phyloP scores from a whole-genome alignment of 441 rosid species.

The Jatropha multifida region DNA sequence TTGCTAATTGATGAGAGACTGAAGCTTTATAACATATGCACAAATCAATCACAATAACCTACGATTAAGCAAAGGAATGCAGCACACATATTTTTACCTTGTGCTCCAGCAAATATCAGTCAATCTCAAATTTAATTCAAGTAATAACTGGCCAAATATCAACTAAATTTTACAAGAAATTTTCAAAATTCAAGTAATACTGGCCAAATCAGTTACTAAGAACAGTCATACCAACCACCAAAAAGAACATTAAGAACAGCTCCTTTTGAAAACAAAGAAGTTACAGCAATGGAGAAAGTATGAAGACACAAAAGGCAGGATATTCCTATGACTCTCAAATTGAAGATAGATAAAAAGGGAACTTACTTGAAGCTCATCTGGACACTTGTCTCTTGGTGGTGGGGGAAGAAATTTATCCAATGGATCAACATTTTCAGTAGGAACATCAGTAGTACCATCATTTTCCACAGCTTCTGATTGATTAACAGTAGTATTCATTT shows the following conservation, averaged over 20 bases:
- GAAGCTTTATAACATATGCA: background rate
- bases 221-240: background rate
- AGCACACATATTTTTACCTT: background rate
- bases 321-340: background rate
- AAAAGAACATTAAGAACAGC: background rate
- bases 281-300: background rate
- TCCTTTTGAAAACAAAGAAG: background rate
- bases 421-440: conserved; percentile 45
- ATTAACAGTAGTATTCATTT: conserved; percentile 24
- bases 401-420: conserved; percentile 76
- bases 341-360: conserved; percentile 5
- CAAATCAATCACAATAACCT: background rate
- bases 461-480: conserved; percentile 47
- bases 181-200: background rate
- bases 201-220: background rate
- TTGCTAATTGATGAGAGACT: background rate
- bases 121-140: background rate
- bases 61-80: background rate
- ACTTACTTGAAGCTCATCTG: conserved; percentile 84
- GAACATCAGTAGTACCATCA: conserved; percentile 36
- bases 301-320: background rate
- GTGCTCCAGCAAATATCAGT: background rate
- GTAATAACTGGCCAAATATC: no score
- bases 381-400: conserved; percentile 62
- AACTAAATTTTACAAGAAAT: background rate